Evolutionary conservation across 352 stramenopile genomes (phyloP), one percentile per base, ranked within the genome.

Genomic region (Phytopythium sindhum): DNA sequence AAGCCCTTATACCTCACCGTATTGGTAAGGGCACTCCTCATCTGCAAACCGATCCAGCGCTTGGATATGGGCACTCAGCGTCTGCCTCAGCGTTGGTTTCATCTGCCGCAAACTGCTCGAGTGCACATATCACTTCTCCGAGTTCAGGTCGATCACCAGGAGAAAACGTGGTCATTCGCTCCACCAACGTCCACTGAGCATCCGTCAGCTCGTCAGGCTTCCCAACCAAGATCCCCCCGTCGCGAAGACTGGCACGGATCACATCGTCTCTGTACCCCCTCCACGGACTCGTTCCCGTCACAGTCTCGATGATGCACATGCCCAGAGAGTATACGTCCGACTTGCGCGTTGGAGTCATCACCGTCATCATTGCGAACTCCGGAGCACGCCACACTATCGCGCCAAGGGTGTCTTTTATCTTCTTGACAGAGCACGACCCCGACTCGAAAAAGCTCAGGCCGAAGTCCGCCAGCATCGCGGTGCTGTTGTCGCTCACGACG

Each of bases 381-480:
- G 35, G 54, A 47, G 54, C 54, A 7, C 41, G 19, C 45, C 57
- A 55, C 10, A 26, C 57, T 44, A 60, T 60, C 54, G 54, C 54
- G 35, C 54, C 54, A 17, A 60, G n/a, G 0, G 29, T 48, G 17
- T 48, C 37, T 28, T 60, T 60, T 35, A 14, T 50, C 37, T 33
- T 60, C 54, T 50, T 50, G 2, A 60, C 10, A 2, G 54, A 60
- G 35, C 54, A 60, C 8, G 54, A 60, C 15, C 57, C 41, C 44
- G 10, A 44, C 29, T 60, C 54, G 19, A n/a, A 23, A 23, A 62
- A 62, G 19, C 57, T 62, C 41, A 62, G 28, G 35, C 57, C 57
- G 29, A 62, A 62, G 57, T 62, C 57, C 26, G 57, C 55, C 23
- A 62, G 57, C 42, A 54, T 62, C 24, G 57, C 42, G 10, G 23